Percentiles rank a stretch among this genome's conserved stretches.
These are phyloP conservation scores for Cyanophora paradoxa DNA, from an alignment of 78 protist genomes.

Conservation along the genomic window DNA sequence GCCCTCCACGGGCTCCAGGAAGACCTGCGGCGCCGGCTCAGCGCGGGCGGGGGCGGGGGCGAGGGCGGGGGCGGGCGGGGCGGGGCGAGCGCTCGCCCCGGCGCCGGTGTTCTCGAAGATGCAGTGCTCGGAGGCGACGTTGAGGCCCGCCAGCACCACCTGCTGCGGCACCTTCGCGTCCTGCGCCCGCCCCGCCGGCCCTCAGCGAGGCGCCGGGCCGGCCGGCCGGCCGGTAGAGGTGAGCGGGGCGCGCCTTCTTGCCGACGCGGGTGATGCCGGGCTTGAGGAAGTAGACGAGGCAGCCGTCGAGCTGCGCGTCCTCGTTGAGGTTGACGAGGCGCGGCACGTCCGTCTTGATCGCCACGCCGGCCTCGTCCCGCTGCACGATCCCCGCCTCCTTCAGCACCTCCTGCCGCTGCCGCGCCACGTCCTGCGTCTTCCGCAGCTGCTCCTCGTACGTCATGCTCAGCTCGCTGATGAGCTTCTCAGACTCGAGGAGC, in stretches of 20 bases:
- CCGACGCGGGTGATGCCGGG: constrained; percentile 11
- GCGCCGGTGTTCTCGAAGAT: neutral
- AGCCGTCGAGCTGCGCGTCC: constrained; percentile 70
- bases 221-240: no score
- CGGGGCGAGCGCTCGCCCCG: neutral
- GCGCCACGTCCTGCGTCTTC: constrained; percentile 14
- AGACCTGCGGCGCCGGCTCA: no score
- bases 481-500: neutral
- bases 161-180: no score
- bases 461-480: neutral
- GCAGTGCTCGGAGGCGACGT: constrained; percentile 20
- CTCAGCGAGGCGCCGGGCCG: no score
- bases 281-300: constrained; percentile 55
- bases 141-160: constrained; percentile 9
- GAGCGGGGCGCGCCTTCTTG: no score
- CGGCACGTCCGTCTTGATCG: constrained; percentile 33
- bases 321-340: constrained; percentile 74
- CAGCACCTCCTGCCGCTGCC: constrained; percentile 35
- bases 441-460: constrained; percentile 15
- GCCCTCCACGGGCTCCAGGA: neutral
- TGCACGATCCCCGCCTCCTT: constrained; percentile 20
- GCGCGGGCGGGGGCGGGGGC: no score
- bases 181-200: neutral
- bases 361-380: neutral
- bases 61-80: no score